Conservation (phyloP, 2,329 filamentous ascomycete species). For the Fusarium xyrophilum region DNA sequence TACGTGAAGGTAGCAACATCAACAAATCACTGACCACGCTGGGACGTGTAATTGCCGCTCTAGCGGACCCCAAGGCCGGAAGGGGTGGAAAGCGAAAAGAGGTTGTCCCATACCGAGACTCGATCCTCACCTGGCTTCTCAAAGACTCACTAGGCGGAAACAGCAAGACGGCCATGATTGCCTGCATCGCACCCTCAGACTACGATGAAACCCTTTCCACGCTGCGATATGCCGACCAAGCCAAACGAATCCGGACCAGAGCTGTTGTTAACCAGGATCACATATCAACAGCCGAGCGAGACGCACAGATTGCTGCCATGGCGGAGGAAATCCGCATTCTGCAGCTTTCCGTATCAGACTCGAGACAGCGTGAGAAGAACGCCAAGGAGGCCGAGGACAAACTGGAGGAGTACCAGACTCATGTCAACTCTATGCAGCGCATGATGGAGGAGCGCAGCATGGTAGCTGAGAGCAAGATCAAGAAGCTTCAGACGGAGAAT, state of each 20-base stretch:
- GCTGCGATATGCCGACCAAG: slow-evolving; percentile 94
- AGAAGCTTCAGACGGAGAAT: slow-evolving; percentile 86
- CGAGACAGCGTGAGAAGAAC: slow-evolving; percentile 74
- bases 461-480: slow-evolving; percentile 92
- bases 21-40: slow-evolving; percentile 98
- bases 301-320: slow-evolving; percentile 94
- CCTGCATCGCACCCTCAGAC: slow-evolving; percentile 92
- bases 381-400: slow-evolving; percentile 80
- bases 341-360: slow-evolving; percentile 76
- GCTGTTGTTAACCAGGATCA: slow-evolving; percentile 96
- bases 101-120: slow-evolving; percentile 91
- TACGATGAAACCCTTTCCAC: slow-evolving; percentile 98
- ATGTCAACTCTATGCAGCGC: slow-evolving; percentile 88
- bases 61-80: slow-evolving; percentile 72
- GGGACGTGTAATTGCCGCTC: slow-evolving; percentile 91
- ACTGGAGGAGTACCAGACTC: slow-evolving; percentile 92
- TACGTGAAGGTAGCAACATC: slow-evolving; percentile 96
- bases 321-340: slow-evolving; percentile 88
- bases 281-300: slow-evolving; percentile 88
- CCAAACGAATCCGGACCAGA: slow-evolving; percentile 93
- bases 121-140: slow-evolving; percentile 81
- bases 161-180: slow-evolving; percentile 99
- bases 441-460: slow-evolving; percentile 94
- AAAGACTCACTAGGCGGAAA: slow-evolving; percentile 97
- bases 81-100: slow-evolving; percentile 64